Percentiles rank a stretch among this genome's conserved stretches.
phyloP scores from a whole-genome alignment of 2,329 filamentous ascomycete genomes.

The Parastagonospora nodorum region DNA sequence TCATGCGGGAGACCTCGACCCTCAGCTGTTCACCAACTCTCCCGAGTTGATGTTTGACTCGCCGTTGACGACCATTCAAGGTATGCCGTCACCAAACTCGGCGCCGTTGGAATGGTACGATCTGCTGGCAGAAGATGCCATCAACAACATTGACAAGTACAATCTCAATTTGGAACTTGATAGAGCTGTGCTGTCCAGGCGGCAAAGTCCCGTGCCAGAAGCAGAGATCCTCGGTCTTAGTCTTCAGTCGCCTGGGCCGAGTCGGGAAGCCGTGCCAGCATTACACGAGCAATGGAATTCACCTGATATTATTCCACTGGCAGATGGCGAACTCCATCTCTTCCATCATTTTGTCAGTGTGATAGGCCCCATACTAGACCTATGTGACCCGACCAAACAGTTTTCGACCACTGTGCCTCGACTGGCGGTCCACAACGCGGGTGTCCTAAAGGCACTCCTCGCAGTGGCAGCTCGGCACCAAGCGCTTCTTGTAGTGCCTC shows the following conservation, averaged over 20 bases:
- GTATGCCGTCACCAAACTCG: constrained; percentile 48
- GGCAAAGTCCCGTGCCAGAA: constrained; percentile 30
- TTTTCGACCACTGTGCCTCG: constrained; percentile 41
- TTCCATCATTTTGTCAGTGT: constrained; percentile 48
- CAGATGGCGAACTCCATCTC: constrained; percentile 45
- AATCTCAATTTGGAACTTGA: constrained; percentile 40
- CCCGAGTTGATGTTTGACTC: constrained; percentile 42
- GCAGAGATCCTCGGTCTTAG: constrained; percentile 18
- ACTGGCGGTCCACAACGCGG: constrained; percentile 57
- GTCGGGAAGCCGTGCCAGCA: constrained; percentile 4
- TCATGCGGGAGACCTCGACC: constrained; percentile 26
- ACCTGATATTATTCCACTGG: constrained; percentile 29
- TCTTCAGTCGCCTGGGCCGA: constrained; percentile 9
- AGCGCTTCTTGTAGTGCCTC: constrained; percentile 45
- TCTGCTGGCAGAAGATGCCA: constrained; percentile 52
- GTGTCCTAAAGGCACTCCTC: constrained; percentile 62
- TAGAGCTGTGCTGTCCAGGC: constrained; percentile 27
- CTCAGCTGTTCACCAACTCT: constrained; percentile 26
- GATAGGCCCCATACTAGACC: constrained; percentile 49
- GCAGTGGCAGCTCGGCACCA: constrained; percentile 61
- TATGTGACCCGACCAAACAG: constrained; percentile 51
- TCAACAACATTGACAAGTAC: constrained; percentile 43
- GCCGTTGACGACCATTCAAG: constrained; percentile 34
- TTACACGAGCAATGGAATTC: constrained; percentile 35
- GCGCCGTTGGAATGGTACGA: constrained; percentile 58